Base-by-base conservation (phyloP, 192 early-diverging fungal species). In the Martensiomyces pterosporus region DNA sequence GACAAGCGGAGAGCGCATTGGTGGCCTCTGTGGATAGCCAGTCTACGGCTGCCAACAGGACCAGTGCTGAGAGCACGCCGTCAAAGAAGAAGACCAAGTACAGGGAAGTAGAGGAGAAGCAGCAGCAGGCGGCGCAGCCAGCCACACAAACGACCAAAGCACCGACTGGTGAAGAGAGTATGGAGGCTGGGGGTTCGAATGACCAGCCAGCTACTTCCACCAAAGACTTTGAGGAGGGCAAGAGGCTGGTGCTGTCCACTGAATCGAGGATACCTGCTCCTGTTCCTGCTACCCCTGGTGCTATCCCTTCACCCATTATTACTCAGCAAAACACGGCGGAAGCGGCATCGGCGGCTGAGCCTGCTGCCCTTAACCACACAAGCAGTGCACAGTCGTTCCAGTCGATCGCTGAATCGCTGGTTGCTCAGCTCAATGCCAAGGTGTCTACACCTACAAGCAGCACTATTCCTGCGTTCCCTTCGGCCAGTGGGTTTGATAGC, bases 401-500 rank as follows among this genome's bases (percentile, higher is more conserved):
- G 53, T 54, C 47, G 2, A 59, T 72, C 24, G 58, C 68, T 6
- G 68, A 72, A 44, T 72, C 68, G 19, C 57, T 72, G 24, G 64
- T 64, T 57, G 68, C 60, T 21, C 51, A 72, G 52, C 68, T 72
- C 24, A 64, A 72, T 26, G 68, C 68, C 43, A 64, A 64, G 52
- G 68, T 72, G 0, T 60, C 61, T 2, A 59, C 49, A 12, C 49
- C 48, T 8, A 25, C 50, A 9, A 52, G 15, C 43, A 43, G 14
- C 24, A 10, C 49, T 3, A 7, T 63, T 21, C 60, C 55, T 5
- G 46, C 47, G 15, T 63, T 50, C 24, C 21, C 61, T n/a, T 6
- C 47, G 9, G 36, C 27, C 6, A 12, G 34, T 2, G 24, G 10
- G 4, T 34, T 57, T 33, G 50, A 47, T 19, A 19, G 39, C 12